Base-by-base conservation (phyloP, 2,329 filamentous ascomycete genomes). In the Epicoccum sorghinum region DNA sequence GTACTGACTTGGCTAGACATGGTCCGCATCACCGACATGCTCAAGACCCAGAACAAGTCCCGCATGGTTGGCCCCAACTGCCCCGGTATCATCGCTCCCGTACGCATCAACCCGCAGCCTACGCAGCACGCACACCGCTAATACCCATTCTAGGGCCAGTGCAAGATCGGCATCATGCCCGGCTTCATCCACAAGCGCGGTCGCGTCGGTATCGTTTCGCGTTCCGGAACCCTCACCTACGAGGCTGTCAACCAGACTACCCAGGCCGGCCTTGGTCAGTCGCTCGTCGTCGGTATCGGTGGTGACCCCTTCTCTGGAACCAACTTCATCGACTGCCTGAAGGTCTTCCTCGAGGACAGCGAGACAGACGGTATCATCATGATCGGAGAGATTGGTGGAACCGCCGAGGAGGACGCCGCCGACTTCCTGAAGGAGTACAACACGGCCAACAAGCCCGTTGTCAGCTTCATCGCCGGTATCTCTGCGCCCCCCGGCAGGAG, bases 111-210 rank as follows among this genome's bases (percentile, higher is more conserved):
- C 36, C 30, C 35, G 18, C 9, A 40, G 13, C n/a, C 30, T 13
- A 14, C 7, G 9, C 36, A 10, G 4, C 36, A 10, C 9, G 6
- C 27, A 32, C 30, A 41, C 12, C 12, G 18, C 64, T 72, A 57
- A 70, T 38, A 18, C 10, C 29, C 32, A 29, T n/a, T 48, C 3
- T 22, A 87, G 80, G 95, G 93, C 70, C 93, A 96, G 86, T 99
- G 95, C 87, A 99, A 99, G 84, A 98, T 99, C 75, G 95, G 95
- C 76, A 99, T 99, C 82, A 98, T 99, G 95, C 91, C 95, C 64
- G 95, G 95, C 72, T 97, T 98, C 85, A 98, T 99, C 82, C 95
- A 99, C 88, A 98, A 98, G 87, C 91, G 93, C 79, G 95, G 95
- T 71, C 93, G 95, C 78, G 93, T 99, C 75, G 95, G 95, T 75